Evolutionary conservation across 805 yeast genomes (phyloP).

Genomic region (Saccharomycopsis malanga): DNA sequence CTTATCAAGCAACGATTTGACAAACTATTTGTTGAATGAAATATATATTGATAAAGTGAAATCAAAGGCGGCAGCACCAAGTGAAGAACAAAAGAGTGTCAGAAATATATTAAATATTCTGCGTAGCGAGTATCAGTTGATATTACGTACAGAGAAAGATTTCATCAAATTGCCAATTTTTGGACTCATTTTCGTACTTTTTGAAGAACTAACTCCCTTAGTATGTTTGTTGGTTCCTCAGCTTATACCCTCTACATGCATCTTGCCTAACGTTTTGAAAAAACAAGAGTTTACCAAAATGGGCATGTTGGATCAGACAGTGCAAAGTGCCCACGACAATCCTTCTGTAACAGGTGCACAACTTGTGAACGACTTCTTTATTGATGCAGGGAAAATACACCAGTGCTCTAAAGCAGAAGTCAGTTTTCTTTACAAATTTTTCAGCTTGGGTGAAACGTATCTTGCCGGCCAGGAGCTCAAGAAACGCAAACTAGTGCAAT

Average conservation of each 20-base stretch:
- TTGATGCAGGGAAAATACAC: not conserved
- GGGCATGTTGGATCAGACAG: not conserved
- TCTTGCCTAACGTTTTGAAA: constrained; percentile 36
- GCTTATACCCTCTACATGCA: constrained; percentile 52
- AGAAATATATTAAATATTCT: constrained; percentile 32
- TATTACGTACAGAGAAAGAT: constrained; percentile 37
- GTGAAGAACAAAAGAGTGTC: not conserved
- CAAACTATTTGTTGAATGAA: constrained; percentile 31
- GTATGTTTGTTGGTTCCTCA: constrained; percentile 48
- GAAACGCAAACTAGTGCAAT: too few relatives aligned
- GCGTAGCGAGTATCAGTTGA: constrained; percentile 39
- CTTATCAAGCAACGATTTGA: constrained; percentile 27
- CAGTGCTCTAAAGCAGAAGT: not conserved
- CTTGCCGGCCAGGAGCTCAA: too few relatives aligned
- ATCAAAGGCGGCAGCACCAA: constrained; percentile 1
- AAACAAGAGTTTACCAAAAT: constrained; percentile 22
- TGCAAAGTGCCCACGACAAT: not conserved
- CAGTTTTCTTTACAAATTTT: constrained; percentile 9
- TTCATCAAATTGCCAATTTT: constrained; percentile 45
- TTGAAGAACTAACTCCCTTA: constrained; percentile 49
- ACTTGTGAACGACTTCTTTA: constrained; percentile 27
- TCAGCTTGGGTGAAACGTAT: too few relatives aligned
- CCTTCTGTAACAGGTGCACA: not conserved
- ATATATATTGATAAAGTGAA: constrained; percentile 35
- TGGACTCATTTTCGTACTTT: constrained; percentile 38